Percentiles rank a stretch among this genome's conserved stretches.
phyloP scores from a whole-genome alignment of 495 filamentous ascomycete genomes.

The Podospora comata region DNA sequence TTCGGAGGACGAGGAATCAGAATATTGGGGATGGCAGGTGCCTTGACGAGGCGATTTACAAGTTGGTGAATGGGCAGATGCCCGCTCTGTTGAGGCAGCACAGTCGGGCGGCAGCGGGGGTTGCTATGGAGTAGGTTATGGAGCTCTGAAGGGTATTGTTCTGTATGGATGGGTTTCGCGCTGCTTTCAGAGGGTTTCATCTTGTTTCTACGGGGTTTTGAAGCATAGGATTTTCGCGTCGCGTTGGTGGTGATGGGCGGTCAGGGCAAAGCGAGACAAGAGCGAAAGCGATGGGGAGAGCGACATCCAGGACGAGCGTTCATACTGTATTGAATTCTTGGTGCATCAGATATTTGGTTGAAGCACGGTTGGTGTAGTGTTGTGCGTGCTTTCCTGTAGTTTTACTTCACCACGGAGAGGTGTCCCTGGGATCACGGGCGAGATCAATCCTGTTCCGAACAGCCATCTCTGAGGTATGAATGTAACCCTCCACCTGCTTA shows the following conservation, averaged over 20 bases:
- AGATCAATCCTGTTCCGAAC: too few species aligned
- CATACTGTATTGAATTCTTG: neutral
- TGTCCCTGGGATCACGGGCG: too few species aligned
- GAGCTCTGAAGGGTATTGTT: neutral
- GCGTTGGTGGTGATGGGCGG: neutral
- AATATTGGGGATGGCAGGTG: constrained; percentile 31
- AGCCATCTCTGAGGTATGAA: too few species aligned
- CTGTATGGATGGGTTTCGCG: neutral
- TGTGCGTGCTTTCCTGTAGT: too few species aligned
- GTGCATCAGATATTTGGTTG: too few species aligned
- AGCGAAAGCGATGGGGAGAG: neutral
- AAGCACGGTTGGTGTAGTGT: too few species aligned
- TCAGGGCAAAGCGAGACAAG: neutral
- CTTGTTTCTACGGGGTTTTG: neutral
- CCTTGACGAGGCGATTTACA: constrained; percentile 36
- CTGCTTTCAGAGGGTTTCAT: neutral
- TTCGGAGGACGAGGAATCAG: constrained; percentile 36
- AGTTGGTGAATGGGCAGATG: constrained; percentile 32
- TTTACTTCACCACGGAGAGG: too few species aligned
- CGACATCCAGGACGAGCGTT: neutral
- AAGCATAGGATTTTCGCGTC: neutral
- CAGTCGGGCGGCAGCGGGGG: constrained; percentile 35
- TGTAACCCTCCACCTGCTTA: too few species aligned
- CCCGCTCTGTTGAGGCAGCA: constrained; percentile 35
- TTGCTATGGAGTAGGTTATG: constrained; percentile 12